phyloP scores from a whole-genome alignment of 1,139 yeast genomes.

The Yamadazyma siamensis region DNA sequence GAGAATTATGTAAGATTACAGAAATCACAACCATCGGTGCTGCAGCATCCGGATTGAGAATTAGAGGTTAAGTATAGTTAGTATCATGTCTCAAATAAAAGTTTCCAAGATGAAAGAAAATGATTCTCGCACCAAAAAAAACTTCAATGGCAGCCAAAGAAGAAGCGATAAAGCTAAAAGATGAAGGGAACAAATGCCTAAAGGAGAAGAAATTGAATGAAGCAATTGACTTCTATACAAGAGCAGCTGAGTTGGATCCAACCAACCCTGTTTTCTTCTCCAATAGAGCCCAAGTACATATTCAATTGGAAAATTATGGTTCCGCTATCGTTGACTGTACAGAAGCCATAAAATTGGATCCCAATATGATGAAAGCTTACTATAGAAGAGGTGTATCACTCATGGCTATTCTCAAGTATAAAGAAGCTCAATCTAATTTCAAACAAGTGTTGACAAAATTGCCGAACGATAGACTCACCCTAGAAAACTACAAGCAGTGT shows the following conservation, averaged over 20 bases:
- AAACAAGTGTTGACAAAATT: conserved; percentile 57
- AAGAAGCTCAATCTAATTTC: conserved; percentile 71
- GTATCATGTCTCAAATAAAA: conserved; percentile 1
- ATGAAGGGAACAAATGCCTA: conserved; percentile 70
- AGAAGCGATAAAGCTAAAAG: conserved; percentile 53
- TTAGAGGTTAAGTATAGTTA: conserved; percentile 35
- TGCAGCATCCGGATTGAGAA: conserved; percentile 91
- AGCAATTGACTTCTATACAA: conserved; percentile 70
- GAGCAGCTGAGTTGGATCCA: conserved; percentile 71
- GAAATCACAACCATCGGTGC: conserved; percentile 80
- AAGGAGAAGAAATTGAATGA: conserved; percentile 58
- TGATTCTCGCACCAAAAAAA: not conserved
- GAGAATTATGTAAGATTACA: conserved; percentile 74
- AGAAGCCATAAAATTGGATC: conserved; percentile 64
- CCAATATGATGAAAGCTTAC: conserved; percentile 69
- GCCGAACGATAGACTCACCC: conserved; percentile 72
- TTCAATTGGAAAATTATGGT: conserved; percentile 84
- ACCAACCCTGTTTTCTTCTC: conserved; percentile 73
- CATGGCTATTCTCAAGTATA: conserved; percentile 72
- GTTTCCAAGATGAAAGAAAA: conserved; percentile 1
- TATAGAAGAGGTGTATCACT: conserved; percentile 82
- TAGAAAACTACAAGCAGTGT: conserved; percentile 61
- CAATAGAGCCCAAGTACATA: conserved; percentile 87
- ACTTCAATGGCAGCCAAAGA: conserved; percentile 1
- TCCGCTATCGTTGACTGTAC: conserved; percentile 77